Evolutionary conservation across 2,329 filamentous ascomycete species (phyloP), one percentile per base, ranked within the genome.

Genomic region (Colletotrichum sp.): DNA sequence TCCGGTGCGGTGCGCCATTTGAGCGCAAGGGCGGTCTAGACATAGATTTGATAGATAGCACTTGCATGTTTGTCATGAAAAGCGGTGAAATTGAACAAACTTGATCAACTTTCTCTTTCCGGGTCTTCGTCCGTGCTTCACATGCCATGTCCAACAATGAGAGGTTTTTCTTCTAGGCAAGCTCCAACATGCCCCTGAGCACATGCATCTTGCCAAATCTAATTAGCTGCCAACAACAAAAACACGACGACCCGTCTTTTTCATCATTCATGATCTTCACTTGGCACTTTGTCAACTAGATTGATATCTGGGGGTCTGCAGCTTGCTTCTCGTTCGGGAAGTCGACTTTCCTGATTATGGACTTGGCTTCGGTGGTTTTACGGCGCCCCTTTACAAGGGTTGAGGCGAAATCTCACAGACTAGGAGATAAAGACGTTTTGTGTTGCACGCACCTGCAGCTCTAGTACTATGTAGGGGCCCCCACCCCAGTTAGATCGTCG

Each of bases 261-360:
- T 16, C 34, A 24, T 32, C 32, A 44, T 21, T 26, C n/a, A 49
- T 39, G 26, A 32, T 63, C 26, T 18, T 18, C 13, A 26, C 68
- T 70, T 70, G 68, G 68, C 57, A 34, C n/a, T 26, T 70, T 63
- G 57, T 55, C 68, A 70, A 52, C 36, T 70, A 70, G 55, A 70
- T 63, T 70, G 68, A 52, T 21, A 63, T 62, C 68, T 30, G 68
- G 55, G 67, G 67, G n/a, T 32, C 44, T 44, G 15, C 30, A 57
- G 52, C 32, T 68, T 36, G 52, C 66, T 68, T 30, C 52, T 39
- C 28, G 16, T 24, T 68, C 15, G 13, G 52, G 66, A 24, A 68
- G 24, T 21, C 24, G 21, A n/a, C 36, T 8, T 28, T 30, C 63
- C 21, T 49, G 16, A 28, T 49, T 30, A 18, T 26, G n/a, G 62